Conservation (phyloP, 208 protist species). For the Giardia muris region DNA sequence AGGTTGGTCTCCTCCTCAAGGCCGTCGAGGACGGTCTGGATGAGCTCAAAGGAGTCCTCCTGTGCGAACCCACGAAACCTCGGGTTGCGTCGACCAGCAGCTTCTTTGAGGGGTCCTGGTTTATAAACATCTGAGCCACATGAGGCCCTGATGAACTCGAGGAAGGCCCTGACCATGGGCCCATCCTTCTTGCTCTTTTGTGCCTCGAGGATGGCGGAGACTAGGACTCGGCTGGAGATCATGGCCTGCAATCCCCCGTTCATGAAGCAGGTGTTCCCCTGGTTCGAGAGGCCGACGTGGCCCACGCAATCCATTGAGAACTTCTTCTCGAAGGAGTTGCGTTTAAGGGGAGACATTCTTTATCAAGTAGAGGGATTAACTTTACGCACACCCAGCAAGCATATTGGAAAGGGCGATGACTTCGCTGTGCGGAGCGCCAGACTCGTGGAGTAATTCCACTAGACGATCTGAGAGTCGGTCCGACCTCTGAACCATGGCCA, state of each 20-base stretch:
- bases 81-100: neutral
- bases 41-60: neutral
- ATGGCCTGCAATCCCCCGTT: neutral
- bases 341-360: no score
- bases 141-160: neutral
- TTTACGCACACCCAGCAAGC: no score
- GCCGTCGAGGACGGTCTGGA: neutral
- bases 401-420: no score
- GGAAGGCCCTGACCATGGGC: neutral
- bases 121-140: neutral
- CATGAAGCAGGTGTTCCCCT: neutral
- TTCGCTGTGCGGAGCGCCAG: no score
- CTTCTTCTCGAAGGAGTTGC: no score
- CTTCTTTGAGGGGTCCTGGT: neutral
- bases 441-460: no score
- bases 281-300: neutral
- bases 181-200: neutral
- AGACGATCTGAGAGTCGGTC: no score
- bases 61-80: neutral
- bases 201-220: neutral
- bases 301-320: no score
- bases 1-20: neutral
- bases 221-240: neutral
- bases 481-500: no score
- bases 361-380: no score